phyloP scores from a whole-genome alignment of 805 yeast species.

The Ogataea wickerhamii region DNA sequence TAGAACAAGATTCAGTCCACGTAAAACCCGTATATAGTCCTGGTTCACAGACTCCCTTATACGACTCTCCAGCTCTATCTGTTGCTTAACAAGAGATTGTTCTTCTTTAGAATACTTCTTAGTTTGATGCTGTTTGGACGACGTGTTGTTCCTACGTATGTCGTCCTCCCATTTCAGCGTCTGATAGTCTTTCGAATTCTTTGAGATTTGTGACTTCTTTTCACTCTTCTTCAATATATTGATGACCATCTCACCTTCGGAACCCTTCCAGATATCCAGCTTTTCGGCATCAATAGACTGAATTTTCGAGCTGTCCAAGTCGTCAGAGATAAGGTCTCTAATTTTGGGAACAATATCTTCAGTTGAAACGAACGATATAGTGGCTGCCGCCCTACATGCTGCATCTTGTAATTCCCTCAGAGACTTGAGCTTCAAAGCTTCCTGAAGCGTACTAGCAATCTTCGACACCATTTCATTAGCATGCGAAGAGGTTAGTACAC shows the following conservation, averaged over 20 bases:
- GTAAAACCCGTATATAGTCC: constrained; percentile 36
- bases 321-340: constrained; percentile 38
- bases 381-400: constrained; percentile 44
- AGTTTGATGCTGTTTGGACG: constrained; percentile 38
- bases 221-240: constrained; percentile 50
- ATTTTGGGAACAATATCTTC: constrained; percentile 51
- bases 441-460: constrained; percentile 11
- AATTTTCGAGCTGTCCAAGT: constrained; percentile 37
- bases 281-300: constrained; percentile 45
- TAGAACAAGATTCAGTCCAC: constrained; percentile 51
- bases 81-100: constrained; percentile 55
- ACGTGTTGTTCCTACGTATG: constrained; percentile 69
- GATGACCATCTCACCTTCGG: constrained; percentile 66
- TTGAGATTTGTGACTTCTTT: constrained; percentile 49
- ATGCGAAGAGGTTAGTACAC: constrained; percentile 40
- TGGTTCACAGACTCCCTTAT: constrained; percentile 48
- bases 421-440: constrained; percentile 22
- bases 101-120: constrained; percentile 78
- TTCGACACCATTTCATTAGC: constrained; percentile 27
- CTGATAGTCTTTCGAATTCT: constrained; percentile 80
- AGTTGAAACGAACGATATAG: constrained; percentile 58
- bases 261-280: constrained; percentile 61
- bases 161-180: constrained; percentile 87
- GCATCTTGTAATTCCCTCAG: constrained; percentile 50
- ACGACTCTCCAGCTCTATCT: constrained; percentile 55